These are phyloP conservation scores for Waitea zeae DNA, from an alignment of 1,284 basidiomycete species.

Conservation along the genomic window DNA sequence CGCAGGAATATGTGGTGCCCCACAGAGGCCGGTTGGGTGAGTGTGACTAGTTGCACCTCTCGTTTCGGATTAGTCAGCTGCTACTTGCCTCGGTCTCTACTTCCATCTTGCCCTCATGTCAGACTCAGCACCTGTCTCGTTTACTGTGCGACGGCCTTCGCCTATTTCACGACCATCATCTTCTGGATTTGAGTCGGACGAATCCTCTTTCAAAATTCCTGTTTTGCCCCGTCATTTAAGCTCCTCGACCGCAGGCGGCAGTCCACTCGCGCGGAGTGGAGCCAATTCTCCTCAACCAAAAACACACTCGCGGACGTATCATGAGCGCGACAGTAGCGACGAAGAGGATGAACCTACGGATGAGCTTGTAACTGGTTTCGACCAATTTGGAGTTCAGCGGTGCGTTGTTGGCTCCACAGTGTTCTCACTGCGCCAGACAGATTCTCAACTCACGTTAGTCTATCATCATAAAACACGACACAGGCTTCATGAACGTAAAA, in stretches of 20 bases:
- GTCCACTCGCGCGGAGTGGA: constrained; percentile 31
- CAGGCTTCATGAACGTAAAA: constrained; percentile 27
- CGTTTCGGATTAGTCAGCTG: too few relatives aligned
- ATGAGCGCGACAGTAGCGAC: constrained; percentile 41
- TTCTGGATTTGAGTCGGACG: constrained; percentile 39
- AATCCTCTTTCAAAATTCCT: constrained; percentile 33
- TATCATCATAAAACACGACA: constrained; percentile 4
- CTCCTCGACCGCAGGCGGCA: constrained; percentile 12
- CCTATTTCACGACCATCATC: constrained; percentile 41
- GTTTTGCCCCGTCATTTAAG: constrained; percentile 35
- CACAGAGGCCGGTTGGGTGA: too few relatives aligned
- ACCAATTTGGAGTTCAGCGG: constrained; percentile 55
- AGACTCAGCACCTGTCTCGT: constrained; percentile 40
- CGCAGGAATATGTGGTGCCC: too few relatives aligned
- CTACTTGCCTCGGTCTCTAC: too few relatives aligned
- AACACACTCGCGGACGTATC: constrained; percentile 10
- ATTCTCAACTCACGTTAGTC: constrained; percentile 49
- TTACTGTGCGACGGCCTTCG: constrained; percentile 55
- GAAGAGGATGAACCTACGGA: constrained; percentile 36
- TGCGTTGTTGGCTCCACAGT: constrained; percentile 31
- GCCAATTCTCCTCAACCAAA: constrained; percentile 21
- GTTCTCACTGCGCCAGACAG: constrained; percentile 7
- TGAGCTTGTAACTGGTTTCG: constrained; percentile 59
- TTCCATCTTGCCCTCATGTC: too few relatives aligned
- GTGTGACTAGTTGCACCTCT: too few relatives aligned